Base-by-base conservation (phyloP, 352 stramenopile genomes). In the Phytophthora europaea region DNA sequence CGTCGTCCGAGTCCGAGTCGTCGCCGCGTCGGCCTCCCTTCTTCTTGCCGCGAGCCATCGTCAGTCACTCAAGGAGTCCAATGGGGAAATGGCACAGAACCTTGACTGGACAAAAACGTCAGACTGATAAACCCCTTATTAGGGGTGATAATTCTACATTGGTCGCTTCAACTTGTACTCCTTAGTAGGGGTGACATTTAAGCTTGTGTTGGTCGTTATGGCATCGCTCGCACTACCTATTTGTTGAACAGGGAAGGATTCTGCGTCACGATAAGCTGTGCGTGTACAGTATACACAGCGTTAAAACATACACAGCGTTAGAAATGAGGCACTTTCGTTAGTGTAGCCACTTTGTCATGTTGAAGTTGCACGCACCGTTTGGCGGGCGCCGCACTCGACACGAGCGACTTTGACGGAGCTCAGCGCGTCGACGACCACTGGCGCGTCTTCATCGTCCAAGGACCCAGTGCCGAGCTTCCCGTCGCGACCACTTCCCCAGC, bases 21-120 rank as follows among this genome's bases (percentile, higher is more conserved):
- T 88, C 86, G 54, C 84, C 87, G 53, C 82, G 84, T 23, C 87
- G 85, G 22, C 78, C 78, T 73, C 87, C 85, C 79, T 94, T 94
- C 77, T 94, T 94, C 84, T 94, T 94, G 26, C 75, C 75, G 16
- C 84, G 84, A 78, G 88, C 83, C 88, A 94, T 94, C 10, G 10
- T 73, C 9, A 6, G 8, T 51, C n/a, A 47, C 5, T 47, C 38
- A 47, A 26, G 43, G 26, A 43, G 59, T 6, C 3, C 15, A n/a
- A 52, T 67, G 48, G 16, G 28, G 33, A 26, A 34, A 58, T 38
- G 51, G 16, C 51, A 4, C 15, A 20, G 43, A n/a, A 9, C n/a
- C 48, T 13, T 51, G 43, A 51, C 43, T 51, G 43, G 43, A 51
- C 43, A 51, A 51, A 51, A 51, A 51, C 43, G 43, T 47, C 8